Conservation (phyloP, 1,139 yeast genomes). For the Debaryomyces udenii region DNA sequence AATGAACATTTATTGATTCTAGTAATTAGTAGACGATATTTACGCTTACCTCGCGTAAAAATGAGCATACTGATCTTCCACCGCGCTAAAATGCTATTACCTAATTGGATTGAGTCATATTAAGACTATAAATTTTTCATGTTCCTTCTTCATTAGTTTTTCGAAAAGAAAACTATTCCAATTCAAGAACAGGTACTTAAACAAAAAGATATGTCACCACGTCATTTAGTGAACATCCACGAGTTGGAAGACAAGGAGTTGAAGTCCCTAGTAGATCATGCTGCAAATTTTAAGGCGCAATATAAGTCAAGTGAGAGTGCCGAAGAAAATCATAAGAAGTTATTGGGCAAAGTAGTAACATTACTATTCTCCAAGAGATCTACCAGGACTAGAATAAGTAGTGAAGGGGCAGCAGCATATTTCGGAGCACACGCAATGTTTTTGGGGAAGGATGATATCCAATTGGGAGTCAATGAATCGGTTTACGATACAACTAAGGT, state of each 20-base stretch:
- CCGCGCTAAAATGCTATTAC: conserved; percentile 12
- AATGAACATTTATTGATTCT: no score
- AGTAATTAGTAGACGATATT: no score
- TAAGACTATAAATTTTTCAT: not conserved
- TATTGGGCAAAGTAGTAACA: conserved; percentile 82
- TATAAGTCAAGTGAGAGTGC: conserved; percentile 52
- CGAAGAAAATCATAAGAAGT: conserved; percentile 51
- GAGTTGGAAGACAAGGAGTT: conserved; percentile 68
- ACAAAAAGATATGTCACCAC: conserved; percentile 28
- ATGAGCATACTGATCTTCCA: conserved; percentile 7
- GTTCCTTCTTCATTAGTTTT: not conserved
- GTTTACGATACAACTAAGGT: conserved; percentile 86
- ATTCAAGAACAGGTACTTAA: not conserved
- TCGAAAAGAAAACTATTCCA: not conserved
- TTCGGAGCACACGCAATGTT: conserved; percentile 98
- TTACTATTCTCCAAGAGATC: conserved; percentile 87
- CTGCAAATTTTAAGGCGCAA: conserved; percentile 54
- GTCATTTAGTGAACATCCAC: conserved; percentile 73
- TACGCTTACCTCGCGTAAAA: conserved; percentile 1
- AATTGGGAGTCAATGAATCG: conserved; percentile 91
- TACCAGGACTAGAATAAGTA: conserved; percentile 90
- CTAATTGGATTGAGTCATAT: conserved; percentile 12
- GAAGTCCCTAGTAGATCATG: conserved; percentile 59
- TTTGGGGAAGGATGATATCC: conserved; percentile 93
- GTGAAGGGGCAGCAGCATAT: conserved; percentile 92